Evolutionary conservation across 768 basidiomycete species (phyloP).

Genomic region (Russula foetens): DNA sequence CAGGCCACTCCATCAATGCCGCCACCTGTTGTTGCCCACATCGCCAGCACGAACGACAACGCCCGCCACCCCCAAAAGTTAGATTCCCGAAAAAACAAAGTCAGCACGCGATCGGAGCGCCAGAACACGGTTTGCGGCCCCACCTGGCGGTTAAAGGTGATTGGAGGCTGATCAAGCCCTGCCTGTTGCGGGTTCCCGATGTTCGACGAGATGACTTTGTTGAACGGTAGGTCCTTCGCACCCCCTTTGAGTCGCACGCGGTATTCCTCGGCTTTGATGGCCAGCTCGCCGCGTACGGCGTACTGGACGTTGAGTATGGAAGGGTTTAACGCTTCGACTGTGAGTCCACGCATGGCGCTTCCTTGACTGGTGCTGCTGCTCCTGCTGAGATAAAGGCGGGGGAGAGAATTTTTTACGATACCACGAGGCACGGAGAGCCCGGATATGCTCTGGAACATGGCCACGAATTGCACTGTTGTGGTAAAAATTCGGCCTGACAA

Average conservation of each 20-base stretch:
- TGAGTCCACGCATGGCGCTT: conserved; percentile 36
- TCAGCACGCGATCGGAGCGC: not conserved
- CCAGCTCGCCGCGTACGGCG: conserved; percentile 94
- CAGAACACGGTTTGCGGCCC: conserved; percentile 17
- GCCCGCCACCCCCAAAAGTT: not conserved
- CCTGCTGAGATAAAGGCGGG: not conserved
- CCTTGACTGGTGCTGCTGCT: not conserved
- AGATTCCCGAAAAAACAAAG: not conserved
- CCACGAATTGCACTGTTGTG: not conserved
- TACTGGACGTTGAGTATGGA: conserved; percentile 85
- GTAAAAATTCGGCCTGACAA: too few relatives aligned
- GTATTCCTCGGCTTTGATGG: conserved; percentile 85
- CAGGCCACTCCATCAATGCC: conserved; percentile 88
- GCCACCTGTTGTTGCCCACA: conserved; percentile 49
- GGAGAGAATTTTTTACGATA: not conserved
- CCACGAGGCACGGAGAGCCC: not conserved
- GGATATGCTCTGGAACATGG: not conserved
- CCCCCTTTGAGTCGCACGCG: conserved; percentile 56
- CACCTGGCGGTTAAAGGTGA: conserved; percentile 91
- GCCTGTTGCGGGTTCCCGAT: conserved; percentile 98
- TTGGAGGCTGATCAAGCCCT: conserved; percentile 85
- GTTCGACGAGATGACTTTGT: conserved; percentile 86
- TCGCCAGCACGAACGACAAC: too few relatives aligned
- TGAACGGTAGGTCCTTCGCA: conserved; percentile 66
- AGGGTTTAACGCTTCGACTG: conserved; percentile 71